These are phyloP conservation scores for Nothophaeocryptopus gaeumannii DNA, from an alignment of 2,329 filamentous ascomycete species.

Conservation along the genomic window DNA sequence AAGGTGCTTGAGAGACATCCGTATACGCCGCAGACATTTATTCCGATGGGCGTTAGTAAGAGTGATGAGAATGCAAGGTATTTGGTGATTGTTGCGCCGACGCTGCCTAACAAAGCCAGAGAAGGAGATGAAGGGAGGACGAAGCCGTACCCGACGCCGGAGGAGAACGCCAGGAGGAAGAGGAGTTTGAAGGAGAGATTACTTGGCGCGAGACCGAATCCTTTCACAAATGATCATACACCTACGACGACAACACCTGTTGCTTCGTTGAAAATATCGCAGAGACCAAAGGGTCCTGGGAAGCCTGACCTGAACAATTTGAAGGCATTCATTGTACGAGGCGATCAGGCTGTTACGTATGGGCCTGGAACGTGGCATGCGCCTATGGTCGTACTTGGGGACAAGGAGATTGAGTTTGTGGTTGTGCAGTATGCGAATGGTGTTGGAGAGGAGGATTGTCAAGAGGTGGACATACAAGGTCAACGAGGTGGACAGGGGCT, in stretches of 20 bases:
- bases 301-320: constrained; percentile 70
- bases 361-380: constrained; percentile 92
- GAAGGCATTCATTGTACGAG: constrained; percentile 74
- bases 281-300: constrained; percentile 46
- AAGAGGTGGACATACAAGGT: constrained; percentile 61
- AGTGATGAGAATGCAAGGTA: constrained; percentile 56
- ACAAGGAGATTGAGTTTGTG: constrained; percentile 72
- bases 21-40: constrained; percentile 90
- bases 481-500: constrained; percentile 29
- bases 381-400: constrained; percentile 85
- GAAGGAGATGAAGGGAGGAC: not conserved
- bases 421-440: constrained; percentile 89
- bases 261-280: not conserved
- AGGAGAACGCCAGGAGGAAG: constrained; percentile 23
- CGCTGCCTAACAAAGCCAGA: constrained; percentile 48
- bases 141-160: constrained; percentile 42
- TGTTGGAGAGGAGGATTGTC: constrained; percentile 78
- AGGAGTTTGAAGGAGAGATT: constrained; percentile 40
- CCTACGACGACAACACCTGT: constrained; percentile 30
- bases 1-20: constrained; percentile 84
- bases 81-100: constrained; percentile 86
- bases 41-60: constrained; percentile 63
- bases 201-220: constrained; percentile 40
- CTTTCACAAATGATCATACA: constrained; percentile 51
- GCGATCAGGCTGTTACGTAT: constrained; percentile 84